phyloP scores from a whole-genome alignment of 208 protist genomes.

The Leishmania guyanensis region DNA sequence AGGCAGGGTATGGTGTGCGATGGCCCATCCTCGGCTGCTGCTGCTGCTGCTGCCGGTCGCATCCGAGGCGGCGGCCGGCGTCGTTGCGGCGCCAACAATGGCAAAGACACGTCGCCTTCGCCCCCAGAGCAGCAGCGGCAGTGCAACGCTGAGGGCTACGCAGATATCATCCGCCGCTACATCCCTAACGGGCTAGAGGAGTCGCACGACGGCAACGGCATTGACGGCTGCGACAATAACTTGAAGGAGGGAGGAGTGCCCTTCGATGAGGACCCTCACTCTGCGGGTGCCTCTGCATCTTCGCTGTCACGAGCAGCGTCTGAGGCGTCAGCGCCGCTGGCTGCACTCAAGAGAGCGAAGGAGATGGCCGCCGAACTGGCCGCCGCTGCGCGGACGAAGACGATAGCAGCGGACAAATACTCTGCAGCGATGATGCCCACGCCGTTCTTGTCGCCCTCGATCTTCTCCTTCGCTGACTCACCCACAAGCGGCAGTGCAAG shows the following conservation, averaged over 20 bases:
- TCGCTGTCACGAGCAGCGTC: not conserved
- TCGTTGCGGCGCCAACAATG: not conserved
- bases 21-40: not conserved
- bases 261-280: not conserved
- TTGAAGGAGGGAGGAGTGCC: not conserved
- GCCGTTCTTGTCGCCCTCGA: conserved; percentile 7
- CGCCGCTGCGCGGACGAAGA: conserved; percentile 17
- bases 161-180: conserved; percentile 17
- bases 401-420: conserved; percentile 10
- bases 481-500: conserved; percentile 13
- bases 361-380: conserved; percentile 18
- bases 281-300: not conserved
- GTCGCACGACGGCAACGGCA: not conserved
- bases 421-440: not conserved
- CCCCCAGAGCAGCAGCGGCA: conserved; percentile 1
- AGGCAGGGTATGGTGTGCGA: not conserved
- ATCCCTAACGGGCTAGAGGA: not conserved
- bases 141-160: conserved; percentile 25
- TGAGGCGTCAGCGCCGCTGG: conserved; percentile 17
- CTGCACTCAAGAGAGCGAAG: conserved; percentile 26
- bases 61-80: not conserved
- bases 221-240: not conserved
- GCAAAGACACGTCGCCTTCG: too few relatives aligned
- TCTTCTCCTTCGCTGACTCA: conserved; percentile 18
- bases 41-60: not conserved